Evolutionary conservation across 2,329 filamentous ascomycete species (phyloP).

Genomic region (Dactylellina parvicollis): DNA sequence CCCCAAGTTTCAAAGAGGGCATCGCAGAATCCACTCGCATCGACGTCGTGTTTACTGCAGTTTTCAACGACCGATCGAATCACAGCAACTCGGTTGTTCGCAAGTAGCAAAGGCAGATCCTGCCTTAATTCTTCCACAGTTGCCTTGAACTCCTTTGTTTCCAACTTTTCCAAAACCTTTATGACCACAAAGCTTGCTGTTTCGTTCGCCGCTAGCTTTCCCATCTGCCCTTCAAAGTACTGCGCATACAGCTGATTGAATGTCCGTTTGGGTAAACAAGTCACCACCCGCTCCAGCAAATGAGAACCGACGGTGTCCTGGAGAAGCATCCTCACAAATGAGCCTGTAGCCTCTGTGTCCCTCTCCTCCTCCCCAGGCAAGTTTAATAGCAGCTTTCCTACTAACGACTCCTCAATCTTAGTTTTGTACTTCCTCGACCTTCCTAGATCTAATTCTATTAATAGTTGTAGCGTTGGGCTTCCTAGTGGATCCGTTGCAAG

Average conservation of each 20-base stretch:
- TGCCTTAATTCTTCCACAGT: slow-evolving; percentile 77
- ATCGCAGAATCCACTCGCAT: slow-evolving; percentile 64
- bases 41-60: slow-evolving; percentile 74
- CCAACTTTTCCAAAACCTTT: slow-evolving; percentile 80
- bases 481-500: slow-evolving; percentile 89
- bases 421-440: slow-evolving; percentile 74
- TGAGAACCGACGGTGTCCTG: slow-evolving; percentile 92
- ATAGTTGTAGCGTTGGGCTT: slow-evolving; percentile 89
- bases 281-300: slow-evolving; percentile 85
- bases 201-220: slow-evolving; percentile 84
- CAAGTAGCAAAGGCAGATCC: slow-evolving; percentile 76
- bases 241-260: slow-evolving; percentile 88
- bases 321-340: slow-evolving; percentile 84
- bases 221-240: slow-evolving; percentile 81
- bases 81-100: slow-evolving; percentile 79
- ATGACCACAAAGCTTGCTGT: slow-evolving; percentile 89
- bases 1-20: slow-evolving; percentile 68
- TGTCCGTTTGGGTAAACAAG: slow-evolving; percentile 81
- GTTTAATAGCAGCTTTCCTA: slow-evolving; percentile 74
- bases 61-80: slow-evolving; percentile 85
- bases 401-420: slow-evolving; percentile 70
- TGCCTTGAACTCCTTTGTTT: slow-evolving; percentile 82
- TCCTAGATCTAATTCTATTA: slow-evolving; percentile 85
- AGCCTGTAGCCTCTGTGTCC: slow-evolving; percentile 74
- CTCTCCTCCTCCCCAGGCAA: slow-evolving; percentile 81